phyloP scores from a whole-genome alignment of 164 flowering plant species.

The Warburgia ugandensis region DNA sequence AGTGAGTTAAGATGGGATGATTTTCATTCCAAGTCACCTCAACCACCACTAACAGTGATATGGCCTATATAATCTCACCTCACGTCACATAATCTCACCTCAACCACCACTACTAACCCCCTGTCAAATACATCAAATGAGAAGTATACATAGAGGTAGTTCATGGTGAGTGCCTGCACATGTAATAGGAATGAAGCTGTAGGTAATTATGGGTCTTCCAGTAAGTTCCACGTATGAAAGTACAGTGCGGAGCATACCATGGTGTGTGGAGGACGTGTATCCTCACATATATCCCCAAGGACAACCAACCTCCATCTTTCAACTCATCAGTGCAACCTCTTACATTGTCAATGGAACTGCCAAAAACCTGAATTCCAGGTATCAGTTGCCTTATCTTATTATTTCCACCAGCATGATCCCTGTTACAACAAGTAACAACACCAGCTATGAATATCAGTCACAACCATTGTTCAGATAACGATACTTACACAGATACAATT shows the following conservation, averaged over 20 bases:
- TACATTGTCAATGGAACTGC: conserved; percentile 85
- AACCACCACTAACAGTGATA: too few relatives aligned
- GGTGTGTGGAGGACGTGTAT: conserved; percentile 86
- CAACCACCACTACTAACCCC: too few relatives aligned
- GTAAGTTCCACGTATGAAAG: neutral
- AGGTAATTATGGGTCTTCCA: neutral
- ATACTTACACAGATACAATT: too few relatives aligned
- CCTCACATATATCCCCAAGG: conserved; percentile 44
- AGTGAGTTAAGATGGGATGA: too few relatives aligned
- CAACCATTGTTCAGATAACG: too few relatives aligned
- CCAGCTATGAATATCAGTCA: neutral
- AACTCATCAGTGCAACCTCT: conserved; percentile 70
- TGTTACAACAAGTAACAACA: conserved; percentile 9
- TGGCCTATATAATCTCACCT: too few relatives aligned
- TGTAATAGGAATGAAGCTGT: too few relatives aligned
- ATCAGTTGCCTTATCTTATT: conserved; percentile 68
- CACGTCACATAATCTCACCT: too few relatives aligned
- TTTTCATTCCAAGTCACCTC: too few relatives aligned
- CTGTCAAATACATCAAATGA: too few relatives aligned
- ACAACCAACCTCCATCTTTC: conserved; percentile 69
- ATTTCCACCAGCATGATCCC: conserved; percentile 99
- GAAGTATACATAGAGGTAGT: too few relatives aligned
- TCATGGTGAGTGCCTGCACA: too few relatives aligned
- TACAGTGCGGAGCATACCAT: conserved; percentile 38
- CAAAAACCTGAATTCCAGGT: conserved; percentile 75